These are phyloP conservation scores for Chlamydomonas incerta DNA, from an alignment of 139 green algal genomes.

Conservation along the genomic window DNA sequence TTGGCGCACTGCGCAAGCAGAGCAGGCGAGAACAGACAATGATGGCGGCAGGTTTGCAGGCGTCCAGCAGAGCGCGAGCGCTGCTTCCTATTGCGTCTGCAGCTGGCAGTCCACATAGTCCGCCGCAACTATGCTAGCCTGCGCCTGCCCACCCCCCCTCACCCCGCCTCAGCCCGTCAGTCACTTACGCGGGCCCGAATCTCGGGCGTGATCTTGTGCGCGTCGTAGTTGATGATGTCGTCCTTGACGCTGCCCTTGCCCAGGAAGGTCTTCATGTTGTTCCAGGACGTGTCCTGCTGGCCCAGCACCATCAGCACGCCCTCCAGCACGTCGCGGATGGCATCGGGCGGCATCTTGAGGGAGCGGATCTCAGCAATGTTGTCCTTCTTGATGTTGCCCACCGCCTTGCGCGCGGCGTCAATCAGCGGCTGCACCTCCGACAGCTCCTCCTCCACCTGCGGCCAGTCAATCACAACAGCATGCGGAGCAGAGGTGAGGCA, in stretches of 20 bases:
- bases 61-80: too few species aligned
- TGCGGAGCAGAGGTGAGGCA: too few species aligned
- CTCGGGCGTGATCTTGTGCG: slow-evolving; percentile 58
- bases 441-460: slow-evolving; percentile 80
- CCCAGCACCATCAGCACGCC: slow-evolving; percentile 83
- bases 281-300: slow-evolving; percentile 86
- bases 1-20: slow-evolving; percentile 37
- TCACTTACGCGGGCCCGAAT: slow-evolving; percentile 31
- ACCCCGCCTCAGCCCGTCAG: too few species aligned
- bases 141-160: too few species aligned
- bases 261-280: slow-evolving; percentile 91
- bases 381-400: slow-evolving; percentile 88
- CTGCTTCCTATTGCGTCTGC: too few species aligned
- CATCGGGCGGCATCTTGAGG: slow-evolving; percentile 79
- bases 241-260: slow-evolving; percentile 69
- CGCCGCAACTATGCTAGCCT: too few species aligned
- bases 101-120: too few species aligned
- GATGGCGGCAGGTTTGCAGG: too few species aligned
- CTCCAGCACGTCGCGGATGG: slow-evolving; percentile 84
- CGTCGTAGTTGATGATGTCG: slow-evolving; percentile 90
- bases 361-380: slow-evolving; percentile 88
- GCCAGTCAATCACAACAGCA: too few species aligned
- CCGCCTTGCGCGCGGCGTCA: slow-evolving; percentile 76
- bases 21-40: too few species aligned
- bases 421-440: slow-evolving; percentile 82